phyloP scores from a whole-genome alignment of 768 basidiomycete species.

The Polyporus arcularius region DNA sequence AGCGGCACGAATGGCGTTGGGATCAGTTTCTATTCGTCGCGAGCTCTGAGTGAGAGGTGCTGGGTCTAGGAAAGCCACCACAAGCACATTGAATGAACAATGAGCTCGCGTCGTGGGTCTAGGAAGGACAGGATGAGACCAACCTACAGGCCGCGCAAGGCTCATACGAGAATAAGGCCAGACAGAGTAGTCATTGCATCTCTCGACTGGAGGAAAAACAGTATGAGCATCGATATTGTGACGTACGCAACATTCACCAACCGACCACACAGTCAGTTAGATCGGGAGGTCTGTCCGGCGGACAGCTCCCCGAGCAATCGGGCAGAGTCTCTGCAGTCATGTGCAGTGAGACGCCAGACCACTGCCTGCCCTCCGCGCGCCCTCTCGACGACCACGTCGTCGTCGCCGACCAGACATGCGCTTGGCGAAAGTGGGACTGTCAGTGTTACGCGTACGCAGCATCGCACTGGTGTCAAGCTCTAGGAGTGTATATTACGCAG shows the following conservation, averaged over 20 bases:
- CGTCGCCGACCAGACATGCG: no score
- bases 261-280: neutral
- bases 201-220: conserved; percentile 38
- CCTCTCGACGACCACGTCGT: no score
- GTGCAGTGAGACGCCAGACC: no score
- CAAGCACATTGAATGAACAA: neutral
- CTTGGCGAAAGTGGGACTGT: no score
- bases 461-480: no score
- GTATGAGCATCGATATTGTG: conserved; percentile 3
- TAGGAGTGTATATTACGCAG: no score
- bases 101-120: neutral
- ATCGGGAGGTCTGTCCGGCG: neutral
- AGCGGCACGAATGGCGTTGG: conserved; percentile 31
- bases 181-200: conserved; percentile 42
- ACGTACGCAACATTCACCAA: neutral
- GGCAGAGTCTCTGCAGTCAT: no score
- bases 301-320: no score
- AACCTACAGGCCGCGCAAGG: conserved; percentile 46
- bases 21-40: conserved; percentile 4
- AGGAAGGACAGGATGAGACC: conserved; percentile 16
- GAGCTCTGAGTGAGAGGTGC: conserved; percentile 6
- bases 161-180: conserved; percentile 49
- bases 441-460: no score
- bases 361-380: no score
- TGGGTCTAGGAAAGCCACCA: neutral